Evolutionary conservation across 164 flowering plant species (phyloP), one percentile per base, ranked within the genome.

Genomic region (Pachysandra terminalis): DNA sequence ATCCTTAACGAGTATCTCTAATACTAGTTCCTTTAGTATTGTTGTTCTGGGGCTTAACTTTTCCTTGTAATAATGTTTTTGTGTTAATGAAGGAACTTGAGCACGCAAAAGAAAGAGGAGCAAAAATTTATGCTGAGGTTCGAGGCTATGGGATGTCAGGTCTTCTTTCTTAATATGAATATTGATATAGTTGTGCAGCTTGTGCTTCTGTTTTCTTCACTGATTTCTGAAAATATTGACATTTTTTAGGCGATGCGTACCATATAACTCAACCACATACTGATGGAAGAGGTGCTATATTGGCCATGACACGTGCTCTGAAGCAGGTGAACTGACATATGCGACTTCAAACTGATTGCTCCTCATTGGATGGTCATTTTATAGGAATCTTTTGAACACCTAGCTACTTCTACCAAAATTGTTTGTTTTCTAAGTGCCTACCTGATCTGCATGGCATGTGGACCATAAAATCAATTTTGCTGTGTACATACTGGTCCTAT

Each of bases 91-190:
- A 94, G 99, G 99, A 89, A 68, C 82, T 90, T 64, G 87, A 85
- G 71, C 98, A 95, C 85, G 99, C 99, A 54, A 81, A 76, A 68
- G 74, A 80, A 45, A 82, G 99, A 57, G 96, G 96, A 70, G 98
- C 98, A 63, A 89, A 85, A 75, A 80, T 90, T 27, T 95, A 95
- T 80, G 97, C 99, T 0, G 97, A 95, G 80, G 63, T 96, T 76
- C 84, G 95, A 61, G 99, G 99, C 56, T 95, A 90, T 84, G 99
- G 99, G 71, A 90, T 86, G 91, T 95, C 99, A 90, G 98, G 98
- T 93, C 60, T 56, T 55, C 68, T 66, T n/a, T 64, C 28, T 59
- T 54, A 51, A 62, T 56, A 19, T 52, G 51, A 12, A 56, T 57
- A 59, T 41, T 21, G 15, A 72, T 45, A 21, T 58, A n/a, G n/a